phyloP scores from a whole-genome alignment of 2,329 filamentous ascomycete species.

The Neofusicoccum ribis region DNA sequence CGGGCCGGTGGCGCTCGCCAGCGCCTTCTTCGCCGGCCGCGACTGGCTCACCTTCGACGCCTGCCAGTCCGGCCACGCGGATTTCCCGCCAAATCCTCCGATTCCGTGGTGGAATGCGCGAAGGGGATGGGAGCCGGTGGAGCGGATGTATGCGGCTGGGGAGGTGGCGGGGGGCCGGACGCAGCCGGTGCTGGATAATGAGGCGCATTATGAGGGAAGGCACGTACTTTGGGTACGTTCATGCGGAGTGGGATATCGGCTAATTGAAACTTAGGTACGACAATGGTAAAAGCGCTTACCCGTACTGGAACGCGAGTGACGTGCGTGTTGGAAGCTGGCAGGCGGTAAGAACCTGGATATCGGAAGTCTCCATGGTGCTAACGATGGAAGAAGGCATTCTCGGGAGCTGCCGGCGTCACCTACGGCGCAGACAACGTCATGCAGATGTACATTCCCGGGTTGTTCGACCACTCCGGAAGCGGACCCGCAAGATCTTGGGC shows the following conservation, averaged over 20 bases:
- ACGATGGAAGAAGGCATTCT: not conserved
- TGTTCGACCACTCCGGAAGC: not conserved
- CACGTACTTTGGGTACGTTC: too few relatives aligned
- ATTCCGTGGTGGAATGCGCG: not conserved
- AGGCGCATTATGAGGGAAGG: not conserved
- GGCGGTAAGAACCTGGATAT: not conserved
- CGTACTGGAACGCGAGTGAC: not conserved
- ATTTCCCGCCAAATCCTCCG: not conserved
- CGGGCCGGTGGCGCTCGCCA: not conserved
- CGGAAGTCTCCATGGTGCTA: not conserved
- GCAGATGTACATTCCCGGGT: not conserved
- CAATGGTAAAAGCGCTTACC: not conserved
- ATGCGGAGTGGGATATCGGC: too few relatives aligned
- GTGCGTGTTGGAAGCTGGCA: not conserved
- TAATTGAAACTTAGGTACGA: not conserved
- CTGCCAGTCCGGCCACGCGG: not conserved
- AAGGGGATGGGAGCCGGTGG: not conserved
- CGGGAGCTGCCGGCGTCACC: not conserved
- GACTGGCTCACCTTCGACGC: not conserved
- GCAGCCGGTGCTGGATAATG: not conserved
- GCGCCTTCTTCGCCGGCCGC: not conserved
- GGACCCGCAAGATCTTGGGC: not conserved
- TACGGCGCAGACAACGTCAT: not conserved
- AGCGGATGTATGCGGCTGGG: not conserved
- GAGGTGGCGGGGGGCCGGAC: not conserved